Percentiles rank a stretch among this genome's conserved stretches.
These are phyloP conservation scores for Aspergillus tanneri DNA, from an alignment of 2,329 filamentous ascomycete genomes.

Conservation along the genomic window DNA sequence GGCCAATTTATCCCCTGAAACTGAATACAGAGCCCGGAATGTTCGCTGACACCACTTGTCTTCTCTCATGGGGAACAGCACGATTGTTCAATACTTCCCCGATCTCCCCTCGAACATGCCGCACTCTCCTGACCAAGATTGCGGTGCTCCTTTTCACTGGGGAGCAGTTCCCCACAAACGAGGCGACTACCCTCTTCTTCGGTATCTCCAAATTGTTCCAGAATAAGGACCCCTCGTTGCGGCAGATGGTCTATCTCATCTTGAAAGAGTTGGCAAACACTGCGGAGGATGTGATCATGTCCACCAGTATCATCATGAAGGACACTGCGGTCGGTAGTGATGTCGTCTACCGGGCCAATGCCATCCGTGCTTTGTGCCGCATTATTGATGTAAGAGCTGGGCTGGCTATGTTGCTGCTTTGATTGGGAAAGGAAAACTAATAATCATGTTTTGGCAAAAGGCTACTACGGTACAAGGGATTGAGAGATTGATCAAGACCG, in stretches of 20 bases:
- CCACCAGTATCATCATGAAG: constrained; percentile 99
- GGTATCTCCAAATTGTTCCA: constrained; percentile 99
- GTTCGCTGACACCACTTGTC: constrained; percentile 17
- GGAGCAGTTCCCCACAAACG: constrained; percentile 93
- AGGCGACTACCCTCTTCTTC: constrained; percentile 98
- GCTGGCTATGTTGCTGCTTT: neutral
- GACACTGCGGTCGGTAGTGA: constrained; percentile 95
- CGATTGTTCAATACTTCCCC: constrained; percentile 97
- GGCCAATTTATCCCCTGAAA: constrained; percentile 23
- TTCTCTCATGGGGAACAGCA: constrained; percentile 54
- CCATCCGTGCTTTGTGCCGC: constrained; percentile 89
- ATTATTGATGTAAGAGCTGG: constrained; percentile 78
- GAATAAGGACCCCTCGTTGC: constrained; percentile 96
- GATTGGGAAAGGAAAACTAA: constrained; percentile 14
- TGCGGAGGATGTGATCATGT: constrained; percentile 99
- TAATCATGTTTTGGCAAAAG: constrained; percentile 44
- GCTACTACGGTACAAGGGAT: constrained; percentile 95
- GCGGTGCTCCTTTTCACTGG: constrained; percentile 93
- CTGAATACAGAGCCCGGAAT: constrained; percentile 20
- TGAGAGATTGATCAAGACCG: constrained; percentile 97
- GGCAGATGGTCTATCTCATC: constrained; percentile 97
- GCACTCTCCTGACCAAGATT: constrained; percentile 95
- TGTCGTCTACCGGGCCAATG: constrained; percentile 90
- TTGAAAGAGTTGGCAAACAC: constrained; percentile 96
- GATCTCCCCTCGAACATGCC: constrained; percentile 95